Evolutionary conservation across 2,329 filamentous ascomycete genomes (phyloP).

Genomic region (Chrysosporium queenslandicum): DNA sequence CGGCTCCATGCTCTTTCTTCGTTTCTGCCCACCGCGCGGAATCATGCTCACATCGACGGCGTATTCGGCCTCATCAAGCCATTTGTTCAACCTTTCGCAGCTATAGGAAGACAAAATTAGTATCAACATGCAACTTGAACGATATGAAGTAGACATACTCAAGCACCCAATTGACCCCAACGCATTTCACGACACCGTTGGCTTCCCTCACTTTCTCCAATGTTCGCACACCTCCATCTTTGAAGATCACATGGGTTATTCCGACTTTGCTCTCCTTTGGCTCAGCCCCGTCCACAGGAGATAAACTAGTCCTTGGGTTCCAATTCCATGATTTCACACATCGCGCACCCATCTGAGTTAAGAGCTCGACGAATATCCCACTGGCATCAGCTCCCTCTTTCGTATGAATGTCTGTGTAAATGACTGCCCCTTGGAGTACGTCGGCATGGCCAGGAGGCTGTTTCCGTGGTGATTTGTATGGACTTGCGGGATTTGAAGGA

Average conservation of each 20-base stretch:
- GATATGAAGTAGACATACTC: slow-evolving; percentile 50
- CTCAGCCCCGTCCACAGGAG: slow-evolving; percentile 27
- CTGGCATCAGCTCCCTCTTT: slow-evolving; percentile 72
- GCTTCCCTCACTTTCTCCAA: slow-evolving; percentile 64
- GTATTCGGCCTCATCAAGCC: slow-evolving; percentile 64
- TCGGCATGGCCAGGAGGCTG: slow-evolving; percentile 18
- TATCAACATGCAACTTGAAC: not conserved
- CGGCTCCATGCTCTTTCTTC: slow-evolving; percentile 74
- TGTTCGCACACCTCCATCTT: slow-evolving; percentile 71
- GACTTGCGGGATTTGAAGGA: slow-evolving; percentile 16
- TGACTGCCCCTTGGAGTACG: slow-evolving; percentile 59
- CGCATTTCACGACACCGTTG: slow-evolving; percentile 67
- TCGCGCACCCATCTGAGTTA: slow-evolving; percentile 70
- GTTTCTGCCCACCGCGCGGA: slow-evolving; percentile 59
- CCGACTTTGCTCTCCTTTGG: slow-evolving; percentile 47
- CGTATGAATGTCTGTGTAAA: slow-evolving; percentile 76
- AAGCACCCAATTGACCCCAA: slow-evolving; percentile 79
- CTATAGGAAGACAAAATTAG: slow-evolving; percentile 33
- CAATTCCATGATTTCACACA: slow-evolving; percentile 69
- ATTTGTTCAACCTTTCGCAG: slow-evolving; percentile 65
- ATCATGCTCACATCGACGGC: slow-evolving; percentile 56
- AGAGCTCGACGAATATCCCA: slow-evolving; percentile 67
- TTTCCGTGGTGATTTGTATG: slow-evolving; percentile 21
- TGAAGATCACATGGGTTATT: slow-evolving; percentile 83
- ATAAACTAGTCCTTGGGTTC: slow-evolving; percentile 47